Base-by-base conservation (phyloP, 179 eudicot species). In the Gypsophila paniculata region DNA sequence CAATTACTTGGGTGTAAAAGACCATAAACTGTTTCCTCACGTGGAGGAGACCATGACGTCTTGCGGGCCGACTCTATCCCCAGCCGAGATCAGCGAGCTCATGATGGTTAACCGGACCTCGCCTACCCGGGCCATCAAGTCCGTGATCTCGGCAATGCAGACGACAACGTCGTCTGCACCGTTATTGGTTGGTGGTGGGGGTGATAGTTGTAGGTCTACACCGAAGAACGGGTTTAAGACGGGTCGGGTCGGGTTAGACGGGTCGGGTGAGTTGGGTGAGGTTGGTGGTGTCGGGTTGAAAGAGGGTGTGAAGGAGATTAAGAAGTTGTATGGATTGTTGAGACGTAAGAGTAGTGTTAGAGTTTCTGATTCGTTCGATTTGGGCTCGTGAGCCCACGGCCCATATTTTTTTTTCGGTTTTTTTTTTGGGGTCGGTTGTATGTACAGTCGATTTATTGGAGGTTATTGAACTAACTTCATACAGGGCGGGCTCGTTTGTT, bases 51-150 rank as follows among this genome's bases (percentile, higher is more conserved):
- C 88, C 63, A 86, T 93, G 12, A 87, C 76, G 46, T 88, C 76
- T 21, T 76, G 75, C 63, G 97, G 98, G 7, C 87, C 87, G 38
- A 81, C 86, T n/a, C 54, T 93, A 72, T 89, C 87, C 53, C 97
- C 90, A 18, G 97, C 97, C 0, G 98, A 93, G 78, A 83, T 93
- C 32, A 82, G 97, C 9, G 97, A 91, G 82, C 79, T 93, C 69
- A 85, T 93, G 96, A 77, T 91, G 18, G 81, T 88, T 34, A 89
- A 91, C 59, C 88, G 98, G 76, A 82, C 75, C 66, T 93, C 98
- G 0, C 98, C 98, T 0, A 89, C 83, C 48, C 88, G 97, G 70
- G 98, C 98, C 0, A 18, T 93, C 17, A 93, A 86, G 69, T 79
- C 96, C 38, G 97, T 93, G 0, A 91, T 93, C 1, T 51, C 78